phyloP scores from a whole-genome alignment of 2,329 filamentous ascomycete species.

The Talaromyces islandicus region DNA sequence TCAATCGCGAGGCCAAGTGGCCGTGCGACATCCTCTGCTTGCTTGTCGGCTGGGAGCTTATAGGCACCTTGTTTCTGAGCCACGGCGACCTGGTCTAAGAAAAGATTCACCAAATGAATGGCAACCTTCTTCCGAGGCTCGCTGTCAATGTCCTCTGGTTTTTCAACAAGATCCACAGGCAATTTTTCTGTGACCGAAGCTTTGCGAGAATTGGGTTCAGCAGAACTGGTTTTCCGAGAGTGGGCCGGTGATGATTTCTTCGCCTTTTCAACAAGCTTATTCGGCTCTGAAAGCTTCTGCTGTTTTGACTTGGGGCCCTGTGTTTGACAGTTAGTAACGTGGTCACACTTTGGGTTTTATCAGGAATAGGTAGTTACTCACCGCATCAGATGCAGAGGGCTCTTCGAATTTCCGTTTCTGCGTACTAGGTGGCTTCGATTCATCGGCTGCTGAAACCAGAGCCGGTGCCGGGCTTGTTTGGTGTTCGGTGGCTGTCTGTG shows the following conservation, averaged over 20 bases:
- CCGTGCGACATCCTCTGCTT: conserved; percentile 60
- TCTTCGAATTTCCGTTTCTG: conserved; percentile 42
- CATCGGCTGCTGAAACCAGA: conserved; percentile 15
- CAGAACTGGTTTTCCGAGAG: conserved; percentile 28
- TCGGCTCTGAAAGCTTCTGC: conserved; percentile 28
- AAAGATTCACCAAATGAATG: conserved; percentile 63
- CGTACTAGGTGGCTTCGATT: conserved; percentile 17
- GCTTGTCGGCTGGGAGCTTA: conserved; percentile 57
- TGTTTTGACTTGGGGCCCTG: conserved; percentile 39
- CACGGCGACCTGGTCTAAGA: conserved; percentile 59
- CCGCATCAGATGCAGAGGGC: conserved; percentile 20
- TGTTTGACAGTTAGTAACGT: conserved; percentile 18
- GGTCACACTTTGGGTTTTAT: not conserved
- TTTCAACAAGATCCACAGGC: conserved; percentile 26
- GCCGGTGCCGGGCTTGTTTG: conserved; percentile 22
- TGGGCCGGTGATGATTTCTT: conserved; percentile 21
- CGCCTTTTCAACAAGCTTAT: conserved; percentile 16
- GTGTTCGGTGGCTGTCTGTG: conserved; percentile 18
- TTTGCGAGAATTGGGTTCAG: conserved; percentile 21
- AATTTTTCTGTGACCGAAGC: conserved; percentile 25
- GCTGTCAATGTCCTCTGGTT: conserved; percentile 51
- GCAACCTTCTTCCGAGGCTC: conserved; percentile 63
- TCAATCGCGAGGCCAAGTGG: conserved; percentile 74
- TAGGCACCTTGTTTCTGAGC: conserved; percentile 63
- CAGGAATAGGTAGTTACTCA: conserved; percentile 15